Evolutionary conservation across 176 grass and related monocot species (phyloP).

Genomic region (Triticum aestivum): DNA sequence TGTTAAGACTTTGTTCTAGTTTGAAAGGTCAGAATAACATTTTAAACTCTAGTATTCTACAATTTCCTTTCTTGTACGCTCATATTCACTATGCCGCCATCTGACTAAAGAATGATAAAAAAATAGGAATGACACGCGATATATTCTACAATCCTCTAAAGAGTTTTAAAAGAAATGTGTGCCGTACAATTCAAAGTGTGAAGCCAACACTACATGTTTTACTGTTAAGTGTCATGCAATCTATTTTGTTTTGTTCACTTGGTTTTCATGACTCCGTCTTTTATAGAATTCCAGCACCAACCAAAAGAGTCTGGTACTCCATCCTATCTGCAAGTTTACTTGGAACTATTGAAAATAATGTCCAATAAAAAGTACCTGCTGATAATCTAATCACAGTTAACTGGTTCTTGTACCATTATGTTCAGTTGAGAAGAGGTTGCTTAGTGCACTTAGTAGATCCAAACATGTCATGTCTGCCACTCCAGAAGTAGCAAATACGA

Average conservation of each 20-base stretch:
- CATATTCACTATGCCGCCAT: conserved; percentile 26
- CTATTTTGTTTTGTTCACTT: neutral
- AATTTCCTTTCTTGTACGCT: neutral
- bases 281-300: neutral
- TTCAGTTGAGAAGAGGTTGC: neutral
- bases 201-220: neutral
- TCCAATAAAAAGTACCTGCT: neutral
- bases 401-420: neutral
- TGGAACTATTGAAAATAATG: neutral
- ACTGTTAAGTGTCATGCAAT: neutral
- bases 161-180: neutral
- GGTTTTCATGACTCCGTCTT: neutral
- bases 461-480: neutral
- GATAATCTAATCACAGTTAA: neutral
- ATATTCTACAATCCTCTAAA: conserved; percentile 19
- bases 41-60: neutral
- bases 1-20: conserved; percentile 43
- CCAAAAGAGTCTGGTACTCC: neutral
- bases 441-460: conserved; percentile 13
- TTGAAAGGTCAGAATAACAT: conserved; percentile 43
- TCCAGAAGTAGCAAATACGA: conserved; percentile 34
- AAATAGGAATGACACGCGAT: neutral
- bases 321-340: neutral
- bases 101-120: conserved; percentile 22
- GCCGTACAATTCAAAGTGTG: conserved; percentile 13